These are phyloP conservation scores for Apophysomyces variabilis DNA, from an alignment of 371 early-diverging fungal genomes.

Conservation along the genomic window DNA sequence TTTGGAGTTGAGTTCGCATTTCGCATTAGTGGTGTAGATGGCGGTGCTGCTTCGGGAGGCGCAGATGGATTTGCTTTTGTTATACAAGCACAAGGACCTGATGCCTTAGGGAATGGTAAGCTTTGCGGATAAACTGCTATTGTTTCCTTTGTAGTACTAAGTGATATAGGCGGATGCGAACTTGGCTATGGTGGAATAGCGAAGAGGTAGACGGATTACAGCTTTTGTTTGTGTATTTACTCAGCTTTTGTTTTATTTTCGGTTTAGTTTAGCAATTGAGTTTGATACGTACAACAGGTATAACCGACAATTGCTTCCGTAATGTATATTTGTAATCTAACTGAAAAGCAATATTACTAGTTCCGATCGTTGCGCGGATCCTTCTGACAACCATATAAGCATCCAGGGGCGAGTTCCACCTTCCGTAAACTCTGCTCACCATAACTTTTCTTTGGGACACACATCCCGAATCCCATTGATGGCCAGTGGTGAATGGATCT, in stretches of 20 bases:
- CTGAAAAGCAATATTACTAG: slow-evolving; percentile 19
- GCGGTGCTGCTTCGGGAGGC: slow-evolving; percentile 28
- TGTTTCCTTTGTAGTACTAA: neutral
- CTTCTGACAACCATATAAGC: slow-evolving; percentile 58
- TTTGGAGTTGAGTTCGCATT: slow-evolving; percentile 42
- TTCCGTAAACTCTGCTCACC: slow-evolving; percentile 47
- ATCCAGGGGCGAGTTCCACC: slow-evolving; percentile 43
- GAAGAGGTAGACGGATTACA: slow-evolving; percentile 30
- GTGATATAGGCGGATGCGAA: slow-evolving; percentile 41
- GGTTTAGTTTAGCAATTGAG: slow-evolving; percentile 54
- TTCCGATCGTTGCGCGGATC: slow-evolving; percentile 50
- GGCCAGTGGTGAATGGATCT: slow-evolving; percentile 39
- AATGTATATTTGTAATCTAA: neutral
- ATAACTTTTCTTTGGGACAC: slow-evolving; percentile 47
- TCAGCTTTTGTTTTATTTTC: neutral
- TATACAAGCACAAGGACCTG: slow-evolving; percentile 28
- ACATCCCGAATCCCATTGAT: slow-evolving; percentile 44
- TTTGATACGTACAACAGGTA: slow-evolving; percentile 61
- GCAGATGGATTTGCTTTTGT: slow-evolving; percentile 56
- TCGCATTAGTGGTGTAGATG: slow-evolving; percentile 33
- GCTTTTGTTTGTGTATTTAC: neutral
- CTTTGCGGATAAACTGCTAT: neutral
- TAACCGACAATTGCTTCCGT: neutral
- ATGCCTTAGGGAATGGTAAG: slow-evolving; percentile 41
- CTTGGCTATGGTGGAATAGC: slow-evolving; percentile 50